Conservation (phyloP, 2,329 filamentous ascomycete species). For the Colletotrichum nymphaeae region DNA sequence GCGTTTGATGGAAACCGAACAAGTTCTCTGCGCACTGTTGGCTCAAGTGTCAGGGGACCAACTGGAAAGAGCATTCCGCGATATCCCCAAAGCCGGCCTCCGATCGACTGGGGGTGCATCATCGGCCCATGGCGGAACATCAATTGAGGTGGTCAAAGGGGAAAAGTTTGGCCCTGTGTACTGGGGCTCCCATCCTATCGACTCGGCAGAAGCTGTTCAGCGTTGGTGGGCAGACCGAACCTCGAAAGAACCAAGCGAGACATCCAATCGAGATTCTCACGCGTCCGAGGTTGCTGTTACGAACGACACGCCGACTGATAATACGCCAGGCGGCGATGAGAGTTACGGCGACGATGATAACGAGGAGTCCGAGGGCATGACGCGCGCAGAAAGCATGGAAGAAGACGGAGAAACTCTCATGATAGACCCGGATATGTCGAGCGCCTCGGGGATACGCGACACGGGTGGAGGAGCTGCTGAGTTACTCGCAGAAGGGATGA, state of each 20-base stretch:
- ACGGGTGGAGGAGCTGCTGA: neutral
- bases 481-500: neutral
- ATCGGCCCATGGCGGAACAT: neutral
- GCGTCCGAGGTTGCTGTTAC: neutral
- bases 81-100: neutral
- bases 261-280: neutral
- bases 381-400: neutral
- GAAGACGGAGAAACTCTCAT: no score
- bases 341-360: neutral
- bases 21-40: conserved; percentile 14
- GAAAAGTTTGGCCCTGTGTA: conserved; percentile 13
- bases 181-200: conserved; percentile 27
- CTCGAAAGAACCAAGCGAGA: neutral
- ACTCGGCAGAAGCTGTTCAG: neutral
- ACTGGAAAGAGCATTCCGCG: neutral
- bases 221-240: conserved; percentile 12
- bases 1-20: conserved; percentile 27
- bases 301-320: neutral
- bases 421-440: neutral
- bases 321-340: neutral
- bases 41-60: conserved; percentile 9
- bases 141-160: neutral
- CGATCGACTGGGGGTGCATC: neutral
- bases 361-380: neutral
- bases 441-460: neutral